Percentiles rank a stretch among this genome's conserved stretches.
Conservation (phyloP, 495 filamentous ascomycete genomes). For the Neurospora hispaniola region DNA sequence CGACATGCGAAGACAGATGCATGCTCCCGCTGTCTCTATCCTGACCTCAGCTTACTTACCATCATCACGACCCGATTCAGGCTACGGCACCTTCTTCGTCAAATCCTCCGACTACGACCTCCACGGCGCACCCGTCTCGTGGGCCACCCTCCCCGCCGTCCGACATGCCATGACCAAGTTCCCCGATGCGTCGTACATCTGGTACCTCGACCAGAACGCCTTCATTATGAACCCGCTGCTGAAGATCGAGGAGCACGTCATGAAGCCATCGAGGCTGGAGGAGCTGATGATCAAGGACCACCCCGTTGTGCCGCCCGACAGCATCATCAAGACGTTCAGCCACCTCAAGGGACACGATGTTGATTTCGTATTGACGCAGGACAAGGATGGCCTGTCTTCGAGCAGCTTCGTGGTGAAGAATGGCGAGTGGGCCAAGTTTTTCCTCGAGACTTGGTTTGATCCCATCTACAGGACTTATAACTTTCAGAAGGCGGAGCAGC, state of each 20-base stretch:
- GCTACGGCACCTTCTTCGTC: constrained; percentile 79
- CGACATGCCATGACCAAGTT: constrained; percentile 78
- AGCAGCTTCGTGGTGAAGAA: constrained; percentile 70
- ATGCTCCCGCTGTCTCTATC: background rate
- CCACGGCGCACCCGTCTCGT: constrained; percentile 51
- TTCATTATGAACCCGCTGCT: constrained; percentile 78
- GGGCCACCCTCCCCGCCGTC: constrained; percentile 75
- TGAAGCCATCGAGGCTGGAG: constrained; percentile 56
- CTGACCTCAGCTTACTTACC: background rate
- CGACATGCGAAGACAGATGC: background rate
- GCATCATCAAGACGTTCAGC: constrained; percentile 89
- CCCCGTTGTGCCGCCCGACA: constrained; percentile 86
- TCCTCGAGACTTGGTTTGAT: constrained; percentile 94
- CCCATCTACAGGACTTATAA: constrained; percentile 88
- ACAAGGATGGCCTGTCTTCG: constrained; percentile 65
- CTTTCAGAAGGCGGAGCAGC: constrained; percentile 86
- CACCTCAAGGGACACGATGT: constrained; percentile 67
- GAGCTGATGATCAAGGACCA: constrained; percentile 73
- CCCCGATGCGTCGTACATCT: constrained; percentile 68
- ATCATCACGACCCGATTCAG: constrained; percentile 30
- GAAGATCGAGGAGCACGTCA: constrained; percentile 59
- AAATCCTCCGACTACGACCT: constrained; percentile 68
- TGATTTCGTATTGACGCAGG: constrained; percentile 77
- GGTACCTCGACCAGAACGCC: constrained; percentile 71
- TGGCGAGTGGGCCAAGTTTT: constrained; percentile 85